Percentiles rank a stretch among this genome's conserved stretches.
phyloP scores from a whole-genome alignment of 2,329 filamentous ascomycete species.

The Hypocrella siamensis region DNA sequence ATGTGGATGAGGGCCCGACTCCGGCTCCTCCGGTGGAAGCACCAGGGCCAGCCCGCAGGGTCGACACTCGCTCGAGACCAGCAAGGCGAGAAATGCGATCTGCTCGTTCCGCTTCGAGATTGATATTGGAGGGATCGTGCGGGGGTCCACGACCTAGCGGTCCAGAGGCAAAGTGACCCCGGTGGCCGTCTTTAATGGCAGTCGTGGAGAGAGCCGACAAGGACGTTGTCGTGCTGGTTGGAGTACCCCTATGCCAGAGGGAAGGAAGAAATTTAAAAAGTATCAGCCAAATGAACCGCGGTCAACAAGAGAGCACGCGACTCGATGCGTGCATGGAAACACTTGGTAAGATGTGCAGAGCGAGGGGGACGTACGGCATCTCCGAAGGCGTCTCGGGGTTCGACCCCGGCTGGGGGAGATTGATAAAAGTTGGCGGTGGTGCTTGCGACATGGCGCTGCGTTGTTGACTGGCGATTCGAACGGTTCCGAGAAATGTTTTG shows the following conservation, averaged over 20 bases:
- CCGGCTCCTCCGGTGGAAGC: slow-evolving; percentile 11
- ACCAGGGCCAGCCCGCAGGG: slow-evolving; percentile 42
- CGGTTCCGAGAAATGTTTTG: too few species aligned
- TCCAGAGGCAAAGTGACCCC: slow-evolving; percentile 51
- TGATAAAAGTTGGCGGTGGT: slow-evolving; percentile 55
- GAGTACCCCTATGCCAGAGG: slow-evolving; percentile 43
- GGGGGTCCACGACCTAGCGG: slow-evolving; percentile 40
- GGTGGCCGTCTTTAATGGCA: slow-evolving; percentile 91
- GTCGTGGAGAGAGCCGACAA: slow-evolving; percentile 85
- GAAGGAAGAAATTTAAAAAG: slow-evolving; percentile 4
- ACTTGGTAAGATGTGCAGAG: too few species aligned
- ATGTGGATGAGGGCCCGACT: slow-evolving; percentile 19
- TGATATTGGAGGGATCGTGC: slow-evolving; percentile 46
- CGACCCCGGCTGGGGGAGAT: slow-evolving; percentile 67
- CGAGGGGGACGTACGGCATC: slow-evolving; percentile 52
- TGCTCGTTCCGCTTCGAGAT: slow-evolving; percentile 78
- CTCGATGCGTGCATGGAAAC: too few species aligned
- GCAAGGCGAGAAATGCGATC: slow-evolving; percentile 91
- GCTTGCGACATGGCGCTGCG: slow-evolving; percentile 21
- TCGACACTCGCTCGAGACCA: slow-evolving; percentile 75
- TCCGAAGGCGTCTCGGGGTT: slow-evolving; percentile 79
- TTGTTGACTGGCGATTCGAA: too few species aligned
- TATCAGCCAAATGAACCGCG: not conserved
- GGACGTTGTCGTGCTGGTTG: slow-evolving; percentile 82
- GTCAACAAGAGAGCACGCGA: not conserved